Conservation (phyloP, 768 basidiomycete genomes). For the Podaxis rugospora region DNA sequence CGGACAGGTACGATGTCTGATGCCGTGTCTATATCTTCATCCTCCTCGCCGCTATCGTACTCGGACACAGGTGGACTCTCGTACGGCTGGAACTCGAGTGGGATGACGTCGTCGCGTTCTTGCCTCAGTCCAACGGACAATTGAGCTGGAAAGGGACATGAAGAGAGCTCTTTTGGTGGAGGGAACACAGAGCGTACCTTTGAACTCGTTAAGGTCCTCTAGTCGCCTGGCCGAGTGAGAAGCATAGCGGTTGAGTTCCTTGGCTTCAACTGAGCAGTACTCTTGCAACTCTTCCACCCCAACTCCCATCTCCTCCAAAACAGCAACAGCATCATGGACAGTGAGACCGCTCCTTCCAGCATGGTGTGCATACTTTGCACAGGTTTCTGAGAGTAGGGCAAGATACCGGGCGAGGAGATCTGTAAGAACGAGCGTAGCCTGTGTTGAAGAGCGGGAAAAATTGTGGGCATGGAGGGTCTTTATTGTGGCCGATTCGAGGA, state of each 20-base stretch:
- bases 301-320: conserved; percentile 74
- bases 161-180: conserved; percentile 15
- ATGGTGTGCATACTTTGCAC: conserved; percentile 71
- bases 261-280: conserved; percentile 62
- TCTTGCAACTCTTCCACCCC: conserved; percentile 65
- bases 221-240: conserved; percentile 57
- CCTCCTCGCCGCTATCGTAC: conserved; percentile 28
- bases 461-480: conserved; percentile 73
- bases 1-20: conserved; percentile 13
- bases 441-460: conserved; percentile 72
- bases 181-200: conserved; percentile 44
- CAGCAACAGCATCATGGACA: conserved; percentile 55
- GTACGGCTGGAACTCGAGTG: conserved; percentile 41
- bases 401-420: conserved; percentile 77
- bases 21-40: conserved; percentile 19
- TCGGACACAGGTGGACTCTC: conserved; percentile 28
- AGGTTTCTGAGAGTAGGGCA: conserved; percentile 57
- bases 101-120: conserved; percentile 51
- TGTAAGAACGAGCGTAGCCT: conserved; percentile 66
- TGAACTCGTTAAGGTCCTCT: conserved; percentile 72
- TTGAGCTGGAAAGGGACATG: conserved; percentile 44
- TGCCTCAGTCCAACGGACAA: conserved; percentile 53
- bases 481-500: conserved; percentile 64
- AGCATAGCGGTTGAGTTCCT: conserved; percentile 66
- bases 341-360: conserved; percentile 61